Percentiles rank a stretch among this genome's conserved stretches.
These are phyloP conservation scores for Cucurbita moschata DNA, from an alignment of 306 rosid species.

Conservation along the genomic window DNA sequence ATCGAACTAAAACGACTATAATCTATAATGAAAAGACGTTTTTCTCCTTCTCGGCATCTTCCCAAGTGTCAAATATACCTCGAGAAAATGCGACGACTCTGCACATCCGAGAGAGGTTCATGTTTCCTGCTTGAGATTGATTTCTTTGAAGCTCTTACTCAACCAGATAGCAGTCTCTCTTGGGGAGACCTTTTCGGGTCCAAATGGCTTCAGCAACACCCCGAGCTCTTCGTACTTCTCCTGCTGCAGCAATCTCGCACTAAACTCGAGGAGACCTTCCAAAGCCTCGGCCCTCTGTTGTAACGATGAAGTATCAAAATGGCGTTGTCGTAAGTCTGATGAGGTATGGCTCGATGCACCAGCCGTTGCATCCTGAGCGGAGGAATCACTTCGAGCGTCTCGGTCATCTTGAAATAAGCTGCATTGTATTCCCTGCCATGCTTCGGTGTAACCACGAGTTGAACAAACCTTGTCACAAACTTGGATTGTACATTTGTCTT, in stretches of 20 bases:
- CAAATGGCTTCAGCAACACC: constrained; percentile 89
- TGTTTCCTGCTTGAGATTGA: constrained; percentile 37
- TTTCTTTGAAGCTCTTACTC: constrained; percentile 86
- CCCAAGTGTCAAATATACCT: constrained; percentile 26
- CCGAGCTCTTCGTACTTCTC: constrained; percentile 91
- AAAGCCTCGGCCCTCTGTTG: constrained; percentile 96
- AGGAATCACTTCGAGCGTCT: constrained; percentile 42
- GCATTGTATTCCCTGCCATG: constrained; percentile 60
- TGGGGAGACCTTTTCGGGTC: constrained; percentile 89
- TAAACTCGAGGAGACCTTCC: constrained; percentile 94
- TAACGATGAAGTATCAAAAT: constrained; percentile 64
- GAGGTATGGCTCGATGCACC: constrained; percentile 87
- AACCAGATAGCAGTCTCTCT: constrained; percentile 99
- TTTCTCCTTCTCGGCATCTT: constrained; percentile 8
- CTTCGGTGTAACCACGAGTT: constrained; percentile 27
- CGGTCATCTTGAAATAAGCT: constrained; percentile 35
- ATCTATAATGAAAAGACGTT: constrained; percentile 3
- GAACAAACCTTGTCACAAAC: constrained; percentile 31
- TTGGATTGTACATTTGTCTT: constrained; percentile 84
- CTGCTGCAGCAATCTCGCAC: constrained; percentile 83
- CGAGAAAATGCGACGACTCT: constrained; percentile 11
- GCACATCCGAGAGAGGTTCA: constrained; percentile 17
- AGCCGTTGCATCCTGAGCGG: constrained; percentile 86
- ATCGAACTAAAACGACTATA: constrained; percentile 6
- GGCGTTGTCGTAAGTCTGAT: constrained; percentile 43